These are phyloP conservation scores for Stylonectria norvegica DNA, from an alignment of 2,329 filamentous ascomycete species.

Conservation along the genomic window DNA sequence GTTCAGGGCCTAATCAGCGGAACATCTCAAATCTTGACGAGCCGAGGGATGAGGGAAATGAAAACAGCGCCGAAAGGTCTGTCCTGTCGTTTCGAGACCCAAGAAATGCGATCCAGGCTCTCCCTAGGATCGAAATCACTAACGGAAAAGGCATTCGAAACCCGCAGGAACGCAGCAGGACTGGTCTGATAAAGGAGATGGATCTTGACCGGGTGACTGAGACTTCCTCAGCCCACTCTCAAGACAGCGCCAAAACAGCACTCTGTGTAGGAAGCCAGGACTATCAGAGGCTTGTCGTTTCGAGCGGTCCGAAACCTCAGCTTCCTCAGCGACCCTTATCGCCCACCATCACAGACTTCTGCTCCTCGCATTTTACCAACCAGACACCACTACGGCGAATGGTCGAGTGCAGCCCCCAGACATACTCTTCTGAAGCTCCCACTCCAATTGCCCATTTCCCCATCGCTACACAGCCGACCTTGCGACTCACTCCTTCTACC, in stretches of 20 bases:
- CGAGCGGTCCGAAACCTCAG: slow-evolving; percentile 1
- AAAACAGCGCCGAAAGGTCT: too few relatives aligned
- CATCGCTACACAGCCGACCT: slow-evolving; percentile 20
- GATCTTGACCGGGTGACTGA: slow-evolving; percentile 10
- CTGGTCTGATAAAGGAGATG: neutral
- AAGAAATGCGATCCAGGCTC: too few relatives aligned
- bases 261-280: slow-evolving; percentile 3
- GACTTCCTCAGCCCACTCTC: slow-evolving; percentile 21
- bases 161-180: too few relatives aligned
- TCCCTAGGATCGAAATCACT: too few relatives aligned
- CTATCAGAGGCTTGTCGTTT: neutral
- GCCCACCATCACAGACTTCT: neutral
- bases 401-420: slow-evolving; percentile 13
- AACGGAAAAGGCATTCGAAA: neutral
- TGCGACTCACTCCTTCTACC: slow-evolving; percentile 24
- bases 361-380: slow-evolving; percentile 7
- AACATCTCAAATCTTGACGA: too few relatives aligned
- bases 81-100: too few relatives aligned
- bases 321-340: neutral
- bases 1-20: too few relatives aligned
- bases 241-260: slow-evolving; percentile 17
- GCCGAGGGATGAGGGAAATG: too few relatives aligned
- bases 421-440: slow-evolving; percentile 11
- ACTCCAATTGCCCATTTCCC: slow-evolving; percentile 29
- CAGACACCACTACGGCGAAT: slow-evolving; percentile 2